Evolutionary conservation across 169 alveolate species (phyloP).

Genomic region (Plasmodium knowlesi): DNA sequence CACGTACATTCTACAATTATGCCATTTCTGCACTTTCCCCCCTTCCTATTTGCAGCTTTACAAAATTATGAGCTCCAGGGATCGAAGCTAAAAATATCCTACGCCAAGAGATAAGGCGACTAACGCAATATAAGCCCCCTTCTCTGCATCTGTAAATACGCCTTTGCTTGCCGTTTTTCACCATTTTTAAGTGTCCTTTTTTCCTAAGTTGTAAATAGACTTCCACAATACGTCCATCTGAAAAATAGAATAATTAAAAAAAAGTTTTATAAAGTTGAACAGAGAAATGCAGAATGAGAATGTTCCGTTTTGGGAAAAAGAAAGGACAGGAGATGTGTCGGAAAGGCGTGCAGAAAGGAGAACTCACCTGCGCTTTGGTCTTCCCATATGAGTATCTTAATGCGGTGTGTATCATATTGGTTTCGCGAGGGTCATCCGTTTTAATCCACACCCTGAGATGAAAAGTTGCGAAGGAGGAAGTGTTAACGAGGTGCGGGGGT

Average conservation of each 20-base stretch:
- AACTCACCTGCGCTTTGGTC: conserved; percentile 55
- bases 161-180: background rate
- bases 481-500: background rate
- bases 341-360: background rate
- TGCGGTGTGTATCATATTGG: conserved; percentile 49
- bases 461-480: background rate
- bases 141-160: background rate
- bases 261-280: conserved; percentile 1
- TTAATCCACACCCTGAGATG: conserved; percentile 65
- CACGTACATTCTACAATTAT: background rate
- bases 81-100: conserved; percentile 60
- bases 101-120: conserved; percentile 45
- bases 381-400: conserved; percentile 56
- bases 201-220: conserved; percentile 58
- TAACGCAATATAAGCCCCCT: background rate
- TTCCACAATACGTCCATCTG: conserved; percentile 72
- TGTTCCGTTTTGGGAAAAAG: background rate
- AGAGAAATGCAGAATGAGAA: background rate
- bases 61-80: conserved; percentile 76
- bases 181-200: conserved; percentile 38
- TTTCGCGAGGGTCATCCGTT: conserved; percentile 65
- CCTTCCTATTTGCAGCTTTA: conserved; percentile 40
- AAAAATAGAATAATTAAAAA: conserved; percentile 13
- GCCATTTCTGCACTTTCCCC: background rate
- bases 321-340: background rate